Conservation (phyloP, 2,329 filamentous ascomycete genomes). For the Stachybotrys elegans region DNA sequence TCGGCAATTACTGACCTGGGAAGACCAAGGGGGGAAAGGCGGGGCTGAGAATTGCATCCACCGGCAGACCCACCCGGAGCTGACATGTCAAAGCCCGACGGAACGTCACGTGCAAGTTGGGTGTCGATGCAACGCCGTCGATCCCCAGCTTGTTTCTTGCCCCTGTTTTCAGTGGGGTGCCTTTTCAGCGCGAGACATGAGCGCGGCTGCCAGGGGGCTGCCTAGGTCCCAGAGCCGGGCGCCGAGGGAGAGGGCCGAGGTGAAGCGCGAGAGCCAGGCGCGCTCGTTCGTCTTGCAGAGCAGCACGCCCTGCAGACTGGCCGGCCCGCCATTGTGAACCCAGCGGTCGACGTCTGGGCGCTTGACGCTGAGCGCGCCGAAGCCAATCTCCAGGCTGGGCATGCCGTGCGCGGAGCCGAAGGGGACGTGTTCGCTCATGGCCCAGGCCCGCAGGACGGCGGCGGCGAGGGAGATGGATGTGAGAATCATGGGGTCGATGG, state of each 20-base stretch:
- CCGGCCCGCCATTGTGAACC: slow-evolving; percentile 17
- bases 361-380: slow-evolving; percentile 14
- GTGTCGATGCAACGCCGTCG: no score
- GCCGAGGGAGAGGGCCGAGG: slow-evolving; percentile 13
- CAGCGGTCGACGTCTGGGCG: slow-evolving; percentile 20
- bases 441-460: slow-evolving; percentile 30
- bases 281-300: slow-evolving; percentile 23
- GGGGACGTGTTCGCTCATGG: slow-evolving; percentile 17
- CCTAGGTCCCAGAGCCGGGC: slow-evolving; percentile 15
- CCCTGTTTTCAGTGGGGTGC: no score
- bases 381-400: slow-evolving; percentile 17
- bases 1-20: no score
- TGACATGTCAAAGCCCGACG: no score
- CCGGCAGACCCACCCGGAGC: no score
- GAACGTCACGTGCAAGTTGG: no score
- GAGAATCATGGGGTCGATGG: slow-evolving; percentile 27
- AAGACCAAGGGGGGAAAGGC: no score
- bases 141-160: no score
- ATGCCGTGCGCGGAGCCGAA: slow-evolving; percentile 21
- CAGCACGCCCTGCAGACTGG: slow-evolving; percentile 21
- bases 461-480: slow-evolving; percentile 25
- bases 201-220: slow-evolving; percentile 15
- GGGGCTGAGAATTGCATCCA: no score
- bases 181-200: no score
- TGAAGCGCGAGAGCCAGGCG: slow-evolving; percentile 20